These are phyloP conservation scores for Ophiosphaerella narmari DNA, from an alignment of 2,329 filamentous ascomycete genomes.

Conservation along the genomic window DNA sequence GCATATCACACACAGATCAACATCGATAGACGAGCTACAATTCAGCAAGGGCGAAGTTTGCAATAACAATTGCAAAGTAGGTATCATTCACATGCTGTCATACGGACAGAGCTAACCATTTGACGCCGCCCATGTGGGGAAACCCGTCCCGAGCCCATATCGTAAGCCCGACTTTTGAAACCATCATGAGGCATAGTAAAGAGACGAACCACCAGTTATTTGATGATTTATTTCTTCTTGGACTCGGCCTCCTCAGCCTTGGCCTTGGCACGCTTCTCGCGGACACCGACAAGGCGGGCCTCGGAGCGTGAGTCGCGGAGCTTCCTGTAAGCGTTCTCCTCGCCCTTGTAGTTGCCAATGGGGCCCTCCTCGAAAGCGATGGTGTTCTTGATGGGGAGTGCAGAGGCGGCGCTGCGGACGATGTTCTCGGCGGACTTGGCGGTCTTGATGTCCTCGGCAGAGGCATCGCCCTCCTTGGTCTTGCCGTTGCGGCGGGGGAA, in stretches of 20 bases:
- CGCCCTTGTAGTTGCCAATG: conserved; percentile 69
- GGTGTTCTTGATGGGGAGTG: conserved; percentile 75
- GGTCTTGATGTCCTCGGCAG: conserved; percentile 79
- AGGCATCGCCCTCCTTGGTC: conserved; percentile 88
- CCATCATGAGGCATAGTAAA: conserved; percentile 35
- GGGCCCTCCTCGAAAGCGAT: conserved; percentile 80
- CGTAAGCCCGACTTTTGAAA: conserved; percentile 39
- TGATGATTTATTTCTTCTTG: conserved; percentile 75
- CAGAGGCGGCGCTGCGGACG: conserved; percentile 58
- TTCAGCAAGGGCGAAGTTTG: conserved; percentile 21
- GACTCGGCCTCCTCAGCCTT: conserved; percentile 78
- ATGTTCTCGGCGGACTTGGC: conserved; percentile 61
- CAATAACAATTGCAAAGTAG: conserved; percentile 42
- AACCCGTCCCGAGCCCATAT: conserved; percentile 29
- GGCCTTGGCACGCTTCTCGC: conserved; percentile 92
- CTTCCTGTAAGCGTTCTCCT: conserved; percentile 84
- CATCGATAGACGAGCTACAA: conserved; percentile 7
- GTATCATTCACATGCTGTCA: conserved; percentile 45
- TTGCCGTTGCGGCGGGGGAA: conserved; percentile 94
- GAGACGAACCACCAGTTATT: conserved; percentile 22
- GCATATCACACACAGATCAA: no score
- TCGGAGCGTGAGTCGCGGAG: conserved; percentile 85
- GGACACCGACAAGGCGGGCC: conserved; percentile 77
- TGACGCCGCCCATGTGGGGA: conserved; percentile 46
- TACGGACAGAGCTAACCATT: conserved; percentile 41